Evolutionary conservation across 176 grass and related monocot genomes (phyloP).

Genomic region (Musa troglodytarum): DNA sequence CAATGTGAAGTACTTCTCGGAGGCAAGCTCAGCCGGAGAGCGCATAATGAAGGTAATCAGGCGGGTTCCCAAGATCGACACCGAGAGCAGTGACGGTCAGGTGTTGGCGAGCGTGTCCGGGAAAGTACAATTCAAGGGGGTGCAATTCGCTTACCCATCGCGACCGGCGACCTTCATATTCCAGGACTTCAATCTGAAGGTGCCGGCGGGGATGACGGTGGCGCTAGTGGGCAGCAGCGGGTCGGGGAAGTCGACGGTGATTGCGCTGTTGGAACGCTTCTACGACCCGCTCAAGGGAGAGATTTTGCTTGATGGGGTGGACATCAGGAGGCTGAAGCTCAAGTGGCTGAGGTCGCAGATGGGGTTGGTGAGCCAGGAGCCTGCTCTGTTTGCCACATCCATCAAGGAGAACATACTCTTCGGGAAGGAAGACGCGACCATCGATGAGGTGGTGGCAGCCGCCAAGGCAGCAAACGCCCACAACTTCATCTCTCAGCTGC

Average conservation of each 20-base stretch:
- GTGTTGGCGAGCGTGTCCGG: background rate
- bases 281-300: constrained; percentile 1
- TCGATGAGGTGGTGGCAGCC: background rate
- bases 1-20: constrained; percentile 24
- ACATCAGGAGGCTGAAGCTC: constrained; percentile 12
- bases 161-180: constrained; percentile 3
- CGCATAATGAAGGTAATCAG: constrained; percentile 10
- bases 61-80: constrained; percentile 6
- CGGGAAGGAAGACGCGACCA: constrained; percentile 12
- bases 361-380: constrained; percentile 24
- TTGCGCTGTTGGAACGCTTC: constrained; percentile 8
- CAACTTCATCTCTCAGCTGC: constrained; percentile 13
- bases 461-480: constrained; percentile 18
- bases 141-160: constrained; percentile 11
- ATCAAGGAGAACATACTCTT: constrained; percentile 20
- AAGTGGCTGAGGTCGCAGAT: constrained; percentile 19
- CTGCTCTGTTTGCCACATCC: constrained; percentile 10
- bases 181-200: constrained; percentile 7
- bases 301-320: constrained; percentile 11
- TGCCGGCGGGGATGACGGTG: constrained; percentile 5
- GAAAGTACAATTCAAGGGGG: background rate
- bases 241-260: constrained; percentile 15
- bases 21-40: constrained; percentile 15
- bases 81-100: background rate
- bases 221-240: constrained; percentile 14